Evolutionary conservation across 805 yeast genomes (phyloP).

Genomic region (Cyberlindnera saturnus): DNA sequence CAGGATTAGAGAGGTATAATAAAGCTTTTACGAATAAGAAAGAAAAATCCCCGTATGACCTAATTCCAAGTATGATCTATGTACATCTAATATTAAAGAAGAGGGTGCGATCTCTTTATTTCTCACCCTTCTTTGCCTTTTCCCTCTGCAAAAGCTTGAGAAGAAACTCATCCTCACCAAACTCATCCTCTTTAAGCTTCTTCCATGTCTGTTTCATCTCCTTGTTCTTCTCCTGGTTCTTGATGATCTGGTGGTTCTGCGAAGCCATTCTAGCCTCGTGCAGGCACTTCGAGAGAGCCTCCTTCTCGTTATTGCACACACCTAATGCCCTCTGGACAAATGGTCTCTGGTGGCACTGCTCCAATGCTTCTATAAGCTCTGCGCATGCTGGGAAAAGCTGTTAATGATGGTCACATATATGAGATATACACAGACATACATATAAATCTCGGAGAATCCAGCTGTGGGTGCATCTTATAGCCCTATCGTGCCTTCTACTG

Average conservation of each 20-base stretch:
- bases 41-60: neutral
- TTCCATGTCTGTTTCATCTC: conserved; percentile 51
- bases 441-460: conserved; percentile 42
- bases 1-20: conserved; percentile 60
- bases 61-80: conserved; percentile 1
- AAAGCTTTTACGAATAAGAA: neutral
- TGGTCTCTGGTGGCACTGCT: conserved; percentile 76
- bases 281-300: conserved; percentile 71
- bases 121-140: conserved; percentile 29
- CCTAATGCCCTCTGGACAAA: conserved; percentile 71
- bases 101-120: neutral
- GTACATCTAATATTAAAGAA: neutral
- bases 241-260: conserved; percentile 46
- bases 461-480: conserved; percentile 45
- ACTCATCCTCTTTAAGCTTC: conserved; percentile 66
- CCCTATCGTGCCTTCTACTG: neutral
- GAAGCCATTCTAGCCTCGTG: conserved; percentile 67
- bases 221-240: conserved; percentile 52
- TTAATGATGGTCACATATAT: neutral
- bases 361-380: conserved; percentile 78
- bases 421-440: conserved; percentile 4
- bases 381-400: conserved; percentile 48
- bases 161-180: conserved; percentile 68
- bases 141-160: conserved; percentile 58
- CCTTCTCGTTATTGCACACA: conserved; percentile 76